Base-by-base conservation (phyloP, 2,329 filamentous ascomycete species). In the Stagonosporopsis cucurbitacearum region DNA sequence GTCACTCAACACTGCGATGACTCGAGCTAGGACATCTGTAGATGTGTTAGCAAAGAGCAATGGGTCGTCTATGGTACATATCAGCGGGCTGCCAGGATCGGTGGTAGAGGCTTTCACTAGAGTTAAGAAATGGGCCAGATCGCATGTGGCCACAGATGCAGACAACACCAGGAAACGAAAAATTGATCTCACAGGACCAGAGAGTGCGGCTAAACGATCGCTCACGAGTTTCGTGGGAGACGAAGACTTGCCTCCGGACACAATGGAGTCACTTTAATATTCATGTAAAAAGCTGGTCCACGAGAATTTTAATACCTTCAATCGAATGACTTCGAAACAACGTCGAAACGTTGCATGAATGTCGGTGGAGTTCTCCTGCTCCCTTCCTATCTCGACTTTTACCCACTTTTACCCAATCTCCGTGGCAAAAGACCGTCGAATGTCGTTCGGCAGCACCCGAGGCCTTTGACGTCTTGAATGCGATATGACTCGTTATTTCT, bases 71-170 rank as follows among this genome's bases (percentile, higher is more conserved):
- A 81, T 84, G 44, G 72, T 89, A 33, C 71, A 77, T 62, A 69
- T 63, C 65, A 78, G 72, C 11, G 63, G 59, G 1, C 55, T 67
- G 5, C 68, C 68, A 11, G 74, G 82, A 57, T 81, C 81, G 17
- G 84, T 90, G 66, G 66, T 86, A 7, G 78, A 80, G 25, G 93
- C 90, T 74, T 83, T 89, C 22, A 81, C 78, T 60, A 81, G 80
- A 43, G 91, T 96, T 32, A 85, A 84, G 64, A 85, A 89, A 60
- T 97, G 92, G 92, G 85, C 91, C 8, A 74, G 87, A 54, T 79
- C 81, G 33, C 95, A 94, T 74, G 86, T 96, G 49, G 81, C 80
- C 37, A 55, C 63, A 15, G 59, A 66, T 33, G 44, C 36, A 43
- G 44, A 36, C 17, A 54, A 39, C 4, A 43, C 26, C 15, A 62